phyloP scores from a whole-genome alignment of 345 rosid genomes.

The Bruguiera parviflora region DNA sequence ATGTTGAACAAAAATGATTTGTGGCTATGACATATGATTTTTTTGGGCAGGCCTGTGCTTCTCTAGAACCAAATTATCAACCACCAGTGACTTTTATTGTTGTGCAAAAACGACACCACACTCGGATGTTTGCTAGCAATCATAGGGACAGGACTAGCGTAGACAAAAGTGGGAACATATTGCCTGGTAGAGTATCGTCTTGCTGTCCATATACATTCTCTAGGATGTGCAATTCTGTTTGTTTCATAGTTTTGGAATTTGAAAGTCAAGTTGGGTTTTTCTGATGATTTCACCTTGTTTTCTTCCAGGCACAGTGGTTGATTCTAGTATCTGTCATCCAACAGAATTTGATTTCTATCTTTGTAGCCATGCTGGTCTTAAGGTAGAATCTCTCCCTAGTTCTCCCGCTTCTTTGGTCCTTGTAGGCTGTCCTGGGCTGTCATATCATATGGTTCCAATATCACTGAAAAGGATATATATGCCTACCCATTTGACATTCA shows the following conservation, averaged over 20 bases:
- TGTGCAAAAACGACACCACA: conserved; percentile 96
- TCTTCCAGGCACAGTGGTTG: conserved; percentile 83
- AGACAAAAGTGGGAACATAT: conserved; percentile 85
- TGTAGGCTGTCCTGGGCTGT: neutral
- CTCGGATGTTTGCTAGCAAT: conserved; percentile 87
- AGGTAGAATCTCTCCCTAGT: conserved; percentile 43
- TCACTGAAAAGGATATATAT: neutral
- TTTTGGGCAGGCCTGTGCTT: conserved; percentile 75
- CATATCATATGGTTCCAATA: neutral
- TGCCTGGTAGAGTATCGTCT: conserved; percentile 57
- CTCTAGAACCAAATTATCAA: conserved; percentile 95
- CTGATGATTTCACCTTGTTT: neutral
- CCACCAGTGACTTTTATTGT: conserved; percentile 95
- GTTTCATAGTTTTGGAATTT: neutral
- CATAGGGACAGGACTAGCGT: conserved; percentile 89
- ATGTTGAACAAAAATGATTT: neutral
- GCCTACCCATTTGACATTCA: neutral
- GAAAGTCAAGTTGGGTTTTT: neutral
- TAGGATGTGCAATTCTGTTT: neutral
- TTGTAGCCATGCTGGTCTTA: conserved; percentile 98
- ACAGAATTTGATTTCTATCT: conserved; percentile 95
- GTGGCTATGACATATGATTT: conserved; percentile 14
- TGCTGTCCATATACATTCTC: neutral
- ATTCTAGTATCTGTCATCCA: conserved; percentile 93
- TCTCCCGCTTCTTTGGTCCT: neutral